phyloP scores from a whole-genome alignment of 345 rosid genomes.

The Combretum micranthum region DNA sequence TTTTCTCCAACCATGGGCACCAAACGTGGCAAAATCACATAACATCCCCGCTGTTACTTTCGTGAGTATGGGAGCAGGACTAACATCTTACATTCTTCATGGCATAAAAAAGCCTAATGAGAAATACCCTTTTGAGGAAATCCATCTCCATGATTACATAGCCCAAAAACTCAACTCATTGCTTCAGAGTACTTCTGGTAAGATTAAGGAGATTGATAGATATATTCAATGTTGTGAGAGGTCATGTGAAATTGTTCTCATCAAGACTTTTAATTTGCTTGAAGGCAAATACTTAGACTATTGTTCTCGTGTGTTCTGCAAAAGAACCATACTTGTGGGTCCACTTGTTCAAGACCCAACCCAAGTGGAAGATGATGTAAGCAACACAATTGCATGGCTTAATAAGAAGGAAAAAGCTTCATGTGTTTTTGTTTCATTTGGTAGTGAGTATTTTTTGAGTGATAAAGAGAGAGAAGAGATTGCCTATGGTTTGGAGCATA shows the following conservation, averaged over 20 bases:
- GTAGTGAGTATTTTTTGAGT: conserved; percentile 26
- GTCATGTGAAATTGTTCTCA: conserved; percentile 11
- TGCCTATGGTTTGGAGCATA: conserved; percentile 28
- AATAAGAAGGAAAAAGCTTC: conserved; percentile 14
- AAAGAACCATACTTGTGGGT: conserved; percentile 26
- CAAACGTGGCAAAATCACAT: conserved; percentile 10
- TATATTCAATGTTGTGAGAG: conserved; percentile 8
- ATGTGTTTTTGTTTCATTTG: conserved; percentile 26
- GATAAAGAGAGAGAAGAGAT: conserved; percentile 23
- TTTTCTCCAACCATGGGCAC: conserved; percentile 33
- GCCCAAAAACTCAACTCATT: neutral
- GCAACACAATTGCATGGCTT: conserved; percentile 23
- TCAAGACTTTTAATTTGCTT: conserved; percentile 24
- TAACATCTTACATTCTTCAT: conserved; percentile 3
- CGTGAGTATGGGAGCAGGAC: conserved; percentile 3
- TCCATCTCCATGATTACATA: conserved; percentile 3
- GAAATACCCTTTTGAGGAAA: conserved; percentile 14
- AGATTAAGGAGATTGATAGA: conserved; percentile 3
- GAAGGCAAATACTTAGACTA: conserved; percentile 32
- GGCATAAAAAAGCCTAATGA: neutral
- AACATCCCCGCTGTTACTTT: conserved; percentile 23
- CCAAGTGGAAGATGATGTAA: conserved; percentile 1
- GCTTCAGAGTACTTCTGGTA: neutral
- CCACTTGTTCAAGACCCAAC: conserved; percentile 20
- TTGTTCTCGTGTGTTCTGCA: conserved; percentile 7